Percentiles rank a stretch among this genome's conserved stretches.
Evolutionary conservation across 805 yeast genomes (phyloP).

Genomic region (Saccharomycodes ludwigii): DNA sequence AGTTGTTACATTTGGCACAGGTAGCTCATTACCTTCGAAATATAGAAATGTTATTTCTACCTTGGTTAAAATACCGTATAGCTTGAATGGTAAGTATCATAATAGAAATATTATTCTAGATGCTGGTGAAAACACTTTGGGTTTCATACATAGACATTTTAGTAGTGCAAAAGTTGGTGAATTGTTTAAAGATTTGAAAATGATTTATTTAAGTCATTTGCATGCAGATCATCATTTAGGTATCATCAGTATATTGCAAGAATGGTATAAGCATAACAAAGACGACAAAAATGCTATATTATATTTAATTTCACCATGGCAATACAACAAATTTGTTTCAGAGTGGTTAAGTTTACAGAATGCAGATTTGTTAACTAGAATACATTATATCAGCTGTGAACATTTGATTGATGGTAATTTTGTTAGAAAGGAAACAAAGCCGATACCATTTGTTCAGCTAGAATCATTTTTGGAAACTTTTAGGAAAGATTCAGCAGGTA

Average conservation of each 20-base stretch:
- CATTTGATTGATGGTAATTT: constrained; percentile 32
- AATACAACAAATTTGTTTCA: constrained; percentile 46
- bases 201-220: constrained; percentile 72
- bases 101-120: constrained; percentile 54
- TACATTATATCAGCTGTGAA: constrained; percentile 49
- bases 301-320: constrained; percentile 64
- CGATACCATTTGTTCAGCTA: constrained; percentile 18
- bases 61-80: constrained; percentile 55
- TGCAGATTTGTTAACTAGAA: constrained; percentile 27
- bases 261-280: constrained; percentile 43
- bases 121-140: constrained; percentile 92
- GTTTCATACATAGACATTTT: constrained; percentile 52
- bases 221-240: constrained; percentile 98
- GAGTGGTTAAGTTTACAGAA: constrained; percentile 55
- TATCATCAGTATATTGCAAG: constrained; percentile 48
- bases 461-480: constrained; percentile 5
- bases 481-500: constrained; percentile 9
- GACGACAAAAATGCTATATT: constrained; percentile 29
- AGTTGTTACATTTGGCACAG: constrained; percentile 77
- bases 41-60: constrained; percentile 79
- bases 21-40: constrained; percentile 79
- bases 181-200: constrained; percentile 46
- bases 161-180: constrained; percentile 31
- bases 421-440: constrained; percentile 21
- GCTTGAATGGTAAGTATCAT: constrained; percentile 10